These are phyloP conservation scores for Diversispora eburnea DNA, from an alignment of 192 early-diverging fungal genomes.

Conservation along the genomic window DNA sequence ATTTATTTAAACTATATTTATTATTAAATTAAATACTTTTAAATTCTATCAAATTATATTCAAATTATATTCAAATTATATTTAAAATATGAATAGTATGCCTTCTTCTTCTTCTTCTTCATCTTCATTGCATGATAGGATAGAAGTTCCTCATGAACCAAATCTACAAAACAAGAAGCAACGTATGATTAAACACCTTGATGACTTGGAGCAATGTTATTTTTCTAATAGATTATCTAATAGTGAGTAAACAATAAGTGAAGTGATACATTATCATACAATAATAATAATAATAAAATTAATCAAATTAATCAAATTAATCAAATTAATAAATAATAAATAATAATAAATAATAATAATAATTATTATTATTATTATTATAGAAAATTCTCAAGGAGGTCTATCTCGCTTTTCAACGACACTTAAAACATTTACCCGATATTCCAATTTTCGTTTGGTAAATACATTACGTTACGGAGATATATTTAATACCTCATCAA, in stretches of 20 bases:
- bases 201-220: constrained; percentile 72
- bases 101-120: no score
- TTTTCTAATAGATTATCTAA: constrained; percentile 55
- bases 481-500: constrained; percentile 62
- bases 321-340: no score
- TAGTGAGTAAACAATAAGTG: not conserved
- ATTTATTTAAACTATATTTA: not conserved
- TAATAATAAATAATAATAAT: no score
- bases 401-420: constrained; percentile 55
- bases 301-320: not conserved
- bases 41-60: no score
- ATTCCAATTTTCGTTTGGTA: constrained; percentile 67
- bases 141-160: not conserved
- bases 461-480: constrained; percentile 82
- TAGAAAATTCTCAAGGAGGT: constrained; percentile 29
- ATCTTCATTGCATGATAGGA: no score
- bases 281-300: not conserved
- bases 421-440: constrained; percentile 65
- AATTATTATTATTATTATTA: not conserved
- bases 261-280: not conserved
- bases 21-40: not conserved
- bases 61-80: no score
- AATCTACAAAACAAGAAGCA: constrained; percentile 31
- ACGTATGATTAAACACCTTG: constrained; percentile 60
- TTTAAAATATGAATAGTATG: no score